phyloP scores from a whole-genome alignment of 495 filamentous ascomycete genomes.

The Niebla homalea region DNA sequence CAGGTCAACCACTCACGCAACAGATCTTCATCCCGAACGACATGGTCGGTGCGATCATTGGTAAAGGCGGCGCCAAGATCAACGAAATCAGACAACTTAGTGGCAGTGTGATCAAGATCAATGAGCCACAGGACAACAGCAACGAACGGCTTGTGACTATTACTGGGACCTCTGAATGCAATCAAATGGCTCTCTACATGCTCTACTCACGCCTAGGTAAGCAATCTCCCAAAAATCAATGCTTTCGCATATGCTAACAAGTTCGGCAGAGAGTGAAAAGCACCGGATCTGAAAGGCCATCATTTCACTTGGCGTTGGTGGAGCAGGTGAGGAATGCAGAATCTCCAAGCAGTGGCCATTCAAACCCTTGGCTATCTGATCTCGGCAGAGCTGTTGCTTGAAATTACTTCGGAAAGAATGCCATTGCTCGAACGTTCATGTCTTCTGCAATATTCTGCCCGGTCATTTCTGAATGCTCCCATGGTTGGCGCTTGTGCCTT shows the following conservation, averaged over 20 bases:
- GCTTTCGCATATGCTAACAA: conserved; percentile 18
- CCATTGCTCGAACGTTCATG: too few relatives aligned
- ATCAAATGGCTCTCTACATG: conserved; percentile 99
- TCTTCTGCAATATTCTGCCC: too few relatives aligned
- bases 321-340: neutral
- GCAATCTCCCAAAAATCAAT: conserved; percentile 23
- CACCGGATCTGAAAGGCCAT: conserved; percentile 46
- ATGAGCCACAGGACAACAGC: conserved; percentile 97
- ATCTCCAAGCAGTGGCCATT: too few relatives aligned
- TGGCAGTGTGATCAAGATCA: conserved; percentile 99
- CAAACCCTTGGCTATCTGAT: too few relatives aligned
- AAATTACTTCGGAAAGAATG: too few relatives aligned
- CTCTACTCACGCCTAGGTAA: conserved; percentile 91
- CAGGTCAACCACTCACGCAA: conserved; percentile 82
- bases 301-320: neutral
- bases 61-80: conserved; percentile 97
- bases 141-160: conserved; percentile 96
- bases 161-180: conserved; percentile 93
- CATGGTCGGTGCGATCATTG: conserved; percentile 98
- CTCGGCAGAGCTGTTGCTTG: too few relatives aligned
- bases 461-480: too few relatives aligned
- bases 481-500: too few relatives aligned
- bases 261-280: conserved; percentile 63
- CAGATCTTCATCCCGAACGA: conserved; percentile 99
- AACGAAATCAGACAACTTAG: conserved; percentile 95